These are phyloP conservation scores for Vachellia collinsii DNA, from an alignment of 306 rosid species.

Conservation along the genomic window DNA sequence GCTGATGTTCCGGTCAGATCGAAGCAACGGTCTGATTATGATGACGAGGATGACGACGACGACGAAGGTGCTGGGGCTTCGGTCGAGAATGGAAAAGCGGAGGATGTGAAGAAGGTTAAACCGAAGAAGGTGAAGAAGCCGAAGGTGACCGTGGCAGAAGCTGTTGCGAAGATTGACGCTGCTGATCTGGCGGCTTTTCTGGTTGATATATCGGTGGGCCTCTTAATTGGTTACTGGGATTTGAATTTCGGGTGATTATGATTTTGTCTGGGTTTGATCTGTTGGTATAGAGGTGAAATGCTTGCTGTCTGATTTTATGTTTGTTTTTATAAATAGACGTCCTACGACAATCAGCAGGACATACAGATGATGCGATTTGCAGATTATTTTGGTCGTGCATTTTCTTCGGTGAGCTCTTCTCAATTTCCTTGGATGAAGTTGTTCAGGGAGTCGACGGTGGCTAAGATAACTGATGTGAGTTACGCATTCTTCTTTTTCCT, in stretches of 20 bases:
- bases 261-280: slow-evolving; percentile 52
- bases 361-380: slow-evolving; percentile 87
- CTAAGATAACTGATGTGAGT: slow-evolving; percentile 26
- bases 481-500: background rate
- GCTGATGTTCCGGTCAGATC: slow-evolving; percentile 62
- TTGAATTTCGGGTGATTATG: slow-evolving; percentile 11
- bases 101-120: slow-evolving; percentile 77
- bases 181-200: slow-evolving; percentile 66
- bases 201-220: slow-evolving; percentile 64
- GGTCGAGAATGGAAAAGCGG: slow-evolving; percentile 60
- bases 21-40: slow-evolving; percentile 45
- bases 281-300: slow-evolving; percentile 31
- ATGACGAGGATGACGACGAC: slow-evolving; percentile 62
- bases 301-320: slow-evolving; percentile 3
- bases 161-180: slow-evolving; percentile 78
- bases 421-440: slow-evolving; percentile 28
- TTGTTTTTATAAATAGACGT: slow-evolving; percentile 47
- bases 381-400: slow-evolving; percentile 85
- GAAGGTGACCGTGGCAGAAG: slow-evolving; percentile 83
- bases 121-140: slow-evolving; percentile 86
- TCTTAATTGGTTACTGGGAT: slow-evolving; percentile 31
- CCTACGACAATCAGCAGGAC: slow-evolving; percentile 69
- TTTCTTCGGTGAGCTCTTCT: slow-evolving; percentile 45
- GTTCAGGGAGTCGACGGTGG: slow-evolving; percentile 16
- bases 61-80: slow-evolving; percentile 51